Evolutionary conservation across 345 rosid genomes (phyloP).

Genomic region (Gossypium raimondii): DNA sequence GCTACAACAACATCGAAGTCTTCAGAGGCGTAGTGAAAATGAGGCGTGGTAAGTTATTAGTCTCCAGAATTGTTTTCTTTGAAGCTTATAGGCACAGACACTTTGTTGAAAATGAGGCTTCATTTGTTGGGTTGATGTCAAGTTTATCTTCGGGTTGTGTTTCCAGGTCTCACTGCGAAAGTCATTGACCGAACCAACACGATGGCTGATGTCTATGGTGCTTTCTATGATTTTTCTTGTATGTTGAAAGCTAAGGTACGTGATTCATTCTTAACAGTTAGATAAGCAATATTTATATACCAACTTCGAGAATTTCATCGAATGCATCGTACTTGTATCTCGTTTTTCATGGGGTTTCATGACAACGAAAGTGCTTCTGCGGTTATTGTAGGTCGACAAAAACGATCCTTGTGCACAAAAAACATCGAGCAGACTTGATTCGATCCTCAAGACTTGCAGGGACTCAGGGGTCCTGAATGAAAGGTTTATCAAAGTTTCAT

Average conservation of each 20-base stretch:
- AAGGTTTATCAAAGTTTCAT: constrained; percentile 35
- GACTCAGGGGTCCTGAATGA: constrained; percentile 49
- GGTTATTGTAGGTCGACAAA: constrained; percentile 48
- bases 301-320: not conserved
- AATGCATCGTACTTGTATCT: not conserved
- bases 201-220: constrained; percentile 88
- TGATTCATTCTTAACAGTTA: not conserved
- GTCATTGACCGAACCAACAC: constrained; percentile 70
- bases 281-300: not conserved
- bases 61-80: constrained; percentile 2
- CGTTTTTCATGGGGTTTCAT: not conserved
- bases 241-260: constrained; percentile 71
- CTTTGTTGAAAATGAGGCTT: not conserved
- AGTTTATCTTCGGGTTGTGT: not conserved
- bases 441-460: constrained; percentile 54
- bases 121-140: not conserved
- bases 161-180: constrained; percentile 88
- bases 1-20: constrained; percentile 88
- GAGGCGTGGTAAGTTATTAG: constrained; percentile 79
- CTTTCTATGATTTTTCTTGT: constrained; percentile 69
- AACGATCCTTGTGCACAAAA: constrained; percentile 66
- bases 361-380: not conserved
- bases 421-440: constrained; percentile 57
- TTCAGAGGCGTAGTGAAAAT: constrained; percentile 92
- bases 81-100: not conserved